Evolutionary conservation across 2,329 filamentous ascomycete species (phyloP).

Genomic region (Epichloe festucae): DNA sequence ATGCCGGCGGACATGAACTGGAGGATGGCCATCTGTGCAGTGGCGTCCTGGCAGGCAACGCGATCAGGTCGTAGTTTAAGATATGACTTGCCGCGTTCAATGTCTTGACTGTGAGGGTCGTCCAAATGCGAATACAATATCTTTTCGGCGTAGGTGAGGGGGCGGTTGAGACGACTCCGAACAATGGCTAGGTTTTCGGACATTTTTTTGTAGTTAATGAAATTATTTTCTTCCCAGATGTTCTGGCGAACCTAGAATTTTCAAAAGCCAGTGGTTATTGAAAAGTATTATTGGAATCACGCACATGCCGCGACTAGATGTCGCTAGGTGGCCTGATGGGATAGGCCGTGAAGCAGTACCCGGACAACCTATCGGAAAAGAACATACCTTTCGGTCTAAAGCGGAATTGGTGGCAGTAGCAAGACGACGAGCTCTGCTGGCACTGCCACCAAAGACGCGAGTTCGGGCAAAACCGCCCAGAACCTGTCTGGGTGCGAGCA

Average conservation of each 20-base stretch:
- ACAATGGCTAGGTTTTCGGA: conserved; percentile 92
- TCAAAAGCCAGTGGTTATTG: background rate
- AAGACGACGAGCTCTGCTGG: conserved; percentile 57
- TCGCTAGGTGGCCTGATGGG: background rate
- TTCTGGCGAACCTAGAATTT: conserved; percentile 68
- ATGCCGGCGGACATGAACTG: conserved; percentile 99
- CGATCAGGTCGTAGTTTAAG: conserved; percentile 93
- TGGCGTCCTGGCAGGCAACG: conserved; percentile 98
- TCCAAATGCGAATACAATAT: conserved; percentile 98
- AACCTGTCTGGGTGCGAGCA: conserved; percentile 61
- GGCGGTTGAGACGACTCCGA: conserved; percentile 76
- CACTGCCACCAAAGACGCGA: conserved; percentile 39
- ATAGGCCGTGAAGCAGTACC: background rate
- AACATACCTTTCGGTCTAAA: conserved; percentile 72
- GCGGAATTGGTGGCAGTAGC: conserved; percentile 77
- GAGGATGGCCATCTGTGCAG: conserved; percentile 97
- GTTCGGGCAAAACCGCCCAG: conserved; percentile 51
- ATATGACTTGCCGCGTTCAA: conserved; percentile 90
- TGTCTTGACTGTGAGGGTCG: conserved; percentile 90
- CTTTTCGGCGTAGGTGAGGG: conserved; percentile 94
- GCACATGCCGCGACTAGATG: background rate
- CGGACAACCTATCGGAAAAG: background rate
- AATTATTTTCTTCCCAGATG: conserved; percentile 90
- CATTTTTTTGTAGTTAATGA: conserved; percentile 99
- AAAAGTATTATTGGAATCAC: background rate